These are phyloP conservation scores for Cystobasidium slooffiae DNA, from an alignment of 1,284 basidiomycete genomes.

Conservation along the genomic window DNA sequence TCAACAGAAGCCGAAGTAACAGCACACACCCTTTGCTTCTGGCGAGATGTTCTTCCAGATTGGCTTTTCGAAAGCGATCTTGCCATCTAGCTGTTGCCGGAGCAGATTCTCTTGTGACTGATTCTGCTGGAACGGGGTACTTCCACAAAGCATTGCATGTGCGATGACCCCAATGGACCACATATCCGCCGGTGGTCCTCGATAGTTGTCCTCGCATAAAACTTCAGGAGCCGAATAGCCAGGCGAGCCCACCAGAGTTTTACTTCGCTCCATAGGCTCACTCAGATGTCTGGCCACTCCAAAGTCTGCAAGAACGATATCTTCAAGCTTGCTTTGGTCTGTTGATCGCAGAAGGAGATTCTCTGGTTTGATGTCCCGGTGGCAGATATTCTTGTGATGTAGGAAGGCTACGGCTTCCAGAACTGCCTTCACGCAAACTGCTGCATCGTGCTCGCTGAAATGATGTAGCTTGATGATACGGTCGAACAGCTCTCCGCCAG, in stretches of 20 bases:
- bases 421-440: constrained; percentile 69
- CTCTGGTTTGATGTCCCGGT: constrained; percentile 63
- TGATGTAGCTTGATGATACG: constrained; percentile 79
- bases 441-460: constrained; percentile 86
- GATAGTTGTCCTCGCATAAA: constrained; percentile 16
- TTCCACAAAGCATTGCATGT: constrained; percentile 62
- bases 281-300: constrained; percentile 29
- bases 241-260: constrained; percentile 37
- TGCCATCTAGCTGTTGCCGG: constrained; percentile 39
- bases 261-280: constrained; percentile 20
- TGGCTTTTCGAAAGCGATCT: constrained; percentile 80
- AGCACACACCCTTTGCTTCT: no score
- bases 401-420: constrained; percentile 44
- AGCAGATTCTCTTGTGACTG: constrained; percentile 10
- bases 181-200: constrained; percentile 35
- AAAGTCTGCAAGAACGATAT: constrained; percentile 81
- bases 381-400: constrained; percentile 58
- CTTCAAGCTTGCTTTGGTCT: constrained; percentile 91
- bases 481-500: constrained; percentile 75
- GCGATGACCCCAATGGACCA: constrained; percentile 74
- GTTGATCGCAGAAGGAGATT: constrained; percentile 67
- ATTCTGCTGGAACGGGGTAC: constrained; percentile 18
- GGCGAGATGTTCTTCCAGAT: constrained; percentile 75
- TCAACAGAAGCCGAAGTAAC: no score
- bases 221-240: constrained; percentile 41